Evolutionary conservation across 140 eudicot genomes (phyloP).

Genomic region (Cichorium intybus): DNA sequence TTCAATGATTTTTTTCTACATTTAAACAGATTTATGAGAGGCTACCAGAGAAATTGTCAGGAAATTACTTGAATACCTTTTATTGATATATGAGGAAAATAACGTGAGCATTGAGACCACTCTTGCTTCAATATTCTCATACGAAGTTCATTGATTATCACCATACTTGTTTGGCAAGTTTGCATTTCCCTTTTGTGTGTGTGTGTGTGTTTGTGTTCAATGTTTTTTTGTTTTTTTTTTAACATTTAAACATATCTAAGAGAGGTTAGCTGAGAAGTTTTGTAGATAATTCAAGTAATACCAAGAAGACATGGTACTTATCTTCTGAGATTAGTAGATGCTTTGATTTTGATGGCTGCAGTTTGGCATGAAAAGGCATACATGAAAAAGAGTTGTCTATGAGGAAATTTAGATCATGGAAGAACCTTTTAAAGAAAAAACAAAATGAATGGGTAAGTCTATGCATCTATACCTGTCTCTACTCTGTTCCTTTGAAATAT

Average conservation of each 20-base stretch:
- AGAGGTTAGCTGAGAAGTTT: too few relatives aligned
- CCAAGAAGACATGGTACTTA: background rate
- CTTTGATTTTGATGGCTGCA: slow-evolving; percentile 34
- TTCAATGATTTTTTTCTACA: background rate
- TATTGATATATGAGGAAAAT: background rate
- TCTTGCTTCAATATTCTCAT: background rate
- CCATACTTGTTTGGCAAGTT: background rate
- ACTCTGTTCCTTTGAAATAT: background rate
- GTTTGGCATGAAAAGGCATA: slow-evolving; percentile 52
- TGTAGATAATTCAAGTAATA: background rate
- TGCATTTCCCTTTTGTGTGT: background rate
- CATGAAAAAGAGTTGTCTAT: slow-evolving; percentile 47
- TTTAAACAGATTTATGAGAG: background rate
- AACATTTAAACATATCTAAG: background rate
- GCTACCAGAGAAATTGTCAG: background rate
- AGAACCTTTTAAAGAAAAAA: slow-evolving; percentile 54
- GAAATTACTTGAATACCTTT: slow-evolving; percentile 4
- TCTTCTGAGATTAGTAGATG: slow-evolving; percentile 18
- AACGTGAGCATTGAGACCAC: background rate
- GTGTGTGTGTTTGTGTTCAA: background rate
- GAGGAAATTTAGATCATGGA: slow-evolving; percentile 73
- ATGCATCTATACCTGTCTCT: background rate
- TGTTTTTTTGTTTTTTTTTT: background rate
- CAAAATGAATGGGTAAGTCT: slow-evolving; percentile 59
- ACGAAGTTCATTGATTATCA: background rate